A percentile compares a stretch with the other conserved stretches of the same genome.
Conservation (phyloP, 495 filamentous ascomycete genomes). For the Trichoderma erinaceum region DNA sequence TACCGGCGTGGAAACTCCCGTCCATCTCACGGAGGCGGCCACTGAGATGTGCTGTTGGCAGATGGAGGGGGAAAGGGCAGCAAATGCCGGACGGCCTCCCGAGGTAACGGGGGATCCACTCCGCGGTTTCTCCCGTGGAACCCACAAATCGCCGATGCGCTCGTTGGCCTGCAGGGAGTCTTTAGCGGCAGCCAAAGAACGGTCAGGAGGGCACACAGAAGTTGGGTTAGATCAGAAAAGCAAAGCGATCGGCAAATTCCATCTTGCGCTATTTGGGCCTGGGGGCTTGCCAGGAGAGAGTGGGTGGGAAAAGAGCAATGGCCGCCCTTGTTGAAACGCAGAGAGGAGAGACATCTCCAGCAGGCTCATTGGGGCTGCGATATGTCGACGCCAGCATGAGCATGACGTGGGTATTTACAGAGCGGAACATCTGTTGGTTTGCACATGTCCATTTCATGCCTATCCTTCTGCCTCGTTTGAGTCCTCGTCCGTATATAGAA, state of each 20-base stretch:
- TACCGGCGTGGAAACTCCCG: background rate
- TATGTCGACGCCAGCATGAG: too few relatives aligned
- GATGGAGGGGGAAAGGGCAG: background rate
- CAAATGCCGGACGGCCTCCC: background rate
- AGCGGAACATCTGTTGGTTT: background rate
- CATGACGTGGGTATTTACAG: background rate
- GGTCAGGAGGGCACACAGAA: conserved; percentile 2
- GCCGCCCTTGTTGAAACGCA: too few relatives aligned
- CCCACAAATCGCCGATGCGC: background rate
- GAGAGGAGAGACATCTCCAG: background rate
- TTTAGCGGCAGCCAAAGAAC: conserved; percentile 6
- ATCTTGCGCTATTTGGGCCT: background rate
- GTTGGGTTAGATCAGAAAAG: background rate
- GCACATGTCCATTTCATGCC: background rate
- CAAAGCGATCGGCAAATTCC: background rate
- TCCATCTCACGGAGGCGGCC: background rate
- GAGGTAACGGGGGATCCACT: conserved; percentile 1
- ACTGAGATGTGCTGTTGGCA: background rate
- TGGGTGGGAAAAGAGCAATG: too few relatives aligned
- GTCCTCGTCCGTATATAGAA: background rate
- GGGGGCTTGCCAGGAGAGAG: background rate
- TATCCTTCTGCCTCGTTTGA: background rate
- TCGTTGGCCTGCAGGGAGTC: background rate
- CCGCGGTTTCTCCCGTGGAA: background rate
- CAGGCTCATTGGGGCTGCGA: background rate